phyloP scores from a whole-genome alignment of 2,329 filamentous ascomycete genomes.

The Aspergillus nomiae region DNA sequence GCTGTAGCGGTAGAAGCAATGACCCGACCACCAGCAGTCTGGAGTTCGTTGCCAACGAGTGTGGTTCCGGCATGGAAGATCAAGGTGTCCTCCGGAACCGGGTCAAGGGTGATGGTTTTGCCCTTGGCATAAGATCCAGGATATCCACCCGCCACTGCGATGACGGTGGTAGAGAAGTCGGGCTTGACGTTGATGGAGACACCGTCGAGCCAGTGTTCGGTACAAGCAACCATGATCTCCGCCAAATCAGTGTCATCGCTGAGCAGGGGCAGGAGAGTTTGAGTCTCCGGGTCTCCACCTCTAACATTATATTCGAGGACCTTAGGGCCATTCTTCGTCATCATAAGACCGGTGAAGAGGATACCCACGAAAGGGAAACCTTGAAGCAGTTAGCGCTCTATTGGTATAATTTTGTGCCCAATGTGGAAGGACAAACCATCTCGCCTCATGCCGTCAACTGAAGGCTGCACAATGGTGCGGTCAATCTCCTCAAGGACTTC shows the following conservation, averaged over 20 bases:
- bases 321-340: constrained; percentile 77
- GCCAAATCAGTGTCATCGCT: constrained; percentile 79
- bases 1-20: constrained; percentile 87
- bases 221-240: constrained; percentile 84
- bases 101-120: constrained; percentile 59
- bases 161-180: constrained; percentile 83
- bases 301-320: constrained; percentile 92
- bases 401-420: neutral
- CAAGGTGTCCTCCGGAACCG: constrained; percentile 61
- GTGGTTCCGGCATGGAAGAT: constrained; percentile 94
- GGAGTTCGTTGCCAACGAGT: constrained; percentile 63
- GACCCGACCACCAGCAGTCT: constrained; percentile 83
- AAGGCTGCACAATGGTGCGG: constrained; percentile 81
- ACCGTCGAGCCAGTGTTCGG: constrained; percentile 70
- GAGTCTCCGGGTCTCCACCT: constrained; percentile 89
- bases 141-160: constrained; percentile 91
- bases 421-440: constrained; percentile 69
- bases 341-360: constrained; percentile 74
- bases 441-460: constrained; percentile 81
- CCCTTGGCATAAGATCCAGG: constrained; percentile 84
- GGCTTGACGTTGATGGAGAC: constrained; percentile 68
- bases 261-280: constrained; percentile 79
- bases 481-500: constrained; percentile 79
- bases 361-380: constrained; percentile 48
- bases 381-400: constrained; percentile 12